These are phyloP conservation scores for Trichoderma harzianum DNA, from an alignment of 2,329 filamentous ascomycete genomes.

Conservation along the genomic window DNA sequence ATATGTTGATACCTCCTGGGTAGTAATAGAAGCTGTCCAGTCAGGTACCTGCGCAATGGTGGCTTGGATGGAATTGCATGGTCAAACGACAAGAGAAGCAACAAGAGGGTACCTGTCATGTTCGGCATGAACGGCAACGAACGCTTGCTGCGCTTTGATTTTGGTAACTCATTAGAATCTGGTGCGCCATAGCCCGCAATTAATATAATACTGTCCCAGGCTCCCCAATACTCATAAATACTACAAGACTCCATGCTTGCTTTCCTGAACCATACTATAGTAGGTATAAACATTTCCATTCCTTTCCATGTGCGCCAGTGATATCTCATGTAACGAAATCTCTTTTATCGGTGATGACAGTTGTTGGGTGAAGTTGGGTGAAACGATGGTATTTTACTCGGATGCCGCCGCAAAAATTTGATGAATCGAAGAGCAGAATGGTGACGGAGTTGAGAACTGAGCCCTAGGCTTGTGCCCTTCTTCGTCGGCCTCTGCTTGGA, in stretches of 20 bases:
- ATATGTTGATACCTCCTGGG: neutral
- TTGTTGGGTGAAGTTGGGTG: neutral
- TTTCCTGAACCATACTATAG: neutral
- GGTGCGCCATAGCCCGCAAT: neutral
- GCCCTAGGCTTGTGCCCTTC: slow-evolving; percentile 46
- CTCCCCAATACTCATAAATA: neutral
- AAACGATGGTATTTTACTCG: neutral
- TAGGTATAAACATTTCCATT: neutral
- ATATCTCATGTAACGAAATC: slow-evolving; percentile 2
- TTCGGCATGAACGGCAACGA: neutral
- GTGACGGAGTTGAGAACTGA: neutral
- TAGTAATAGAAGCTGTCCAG: neutral
- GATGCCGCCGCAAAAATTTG: neutral
- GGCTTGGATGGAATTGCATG: neutral
- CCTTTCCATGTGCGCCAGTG: slow-evolving; percentile 11
- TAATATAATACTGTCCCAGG: neutral
- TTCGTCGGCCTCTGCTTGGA: slow-evolving; percentile 72
- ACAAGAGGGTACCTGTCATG: neutral
- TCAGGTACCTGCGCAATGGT: neutral
- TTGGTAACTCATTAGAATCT: neutral
- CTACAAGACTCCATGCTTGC: slow-evolving; percentile 14
- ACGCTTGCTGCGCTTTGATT: neutral
- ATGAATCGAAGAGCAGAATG: neutral
- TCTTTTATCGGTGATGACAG: neutral
- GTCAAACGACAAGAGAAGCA: neutral